Percentiles rank a stretch among this genome's conserved stretches.
phyloP scores from a whole-genome alignment of 805 yeast genomes.

The Schizosaccharomyces octosporus region DNA sequence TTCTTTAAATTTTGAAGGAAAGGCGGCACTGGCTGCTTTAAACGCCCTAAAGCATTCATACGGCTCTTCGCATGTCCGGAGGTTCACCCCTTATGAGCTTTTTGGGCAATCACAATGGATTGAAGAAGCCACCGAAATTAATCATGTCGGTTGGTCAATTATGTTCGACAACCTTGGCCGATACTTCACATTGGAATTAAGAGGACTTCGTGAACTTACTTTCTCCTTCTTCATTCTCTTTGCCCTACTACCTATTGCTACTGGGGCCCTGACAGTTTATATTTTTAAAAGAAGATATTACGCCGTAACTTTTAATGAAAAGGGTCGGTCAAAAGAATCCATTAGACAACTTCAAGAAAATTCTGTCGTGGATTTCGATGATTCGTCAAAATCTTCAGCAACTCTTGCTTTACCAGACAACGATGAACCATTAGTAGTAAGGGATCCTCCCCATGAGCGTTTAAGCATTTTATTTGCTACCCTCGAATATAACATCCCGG shows the following conservation, averaged over 20 bases:
- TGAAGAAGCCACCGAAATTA: background rate
- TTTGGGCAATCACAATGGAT: background rate
- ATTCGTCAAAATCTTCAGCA: background rate
- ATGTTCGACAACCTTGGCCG: background rate
- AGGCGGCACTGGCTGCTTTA: background rate
- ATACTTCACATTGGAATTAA: background rate
- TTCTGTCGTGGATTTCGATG: background rate
- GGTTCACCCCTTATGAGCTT: background rate
- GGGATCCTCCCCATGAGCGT: background rate
- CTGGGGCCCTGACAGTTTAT: background rate
- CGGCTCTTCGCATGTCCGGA: background rate
- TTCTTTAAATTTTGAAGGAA: too few relatives aligned
- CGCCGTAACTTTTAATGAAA: background rate
- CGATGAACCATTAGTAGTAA: background rate
- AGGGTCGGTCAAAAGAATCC: background rate
- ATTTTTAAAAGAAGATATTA: background rate
- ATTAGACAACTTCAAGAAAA: too few relatives aligned
- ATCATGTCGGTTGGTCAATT: conserved; percentile 1
- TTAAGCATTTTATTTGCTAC: background rate
- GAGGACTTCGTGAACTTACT: background rate
- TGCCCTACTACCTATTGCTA: background rate
- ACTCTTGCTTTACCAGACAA: background rate
- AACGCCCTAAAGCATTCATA: background rate
- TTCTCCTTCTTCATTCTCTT: background rate
- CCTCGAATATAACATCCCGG: conserved; percentile 3